Evolutionary conservation across 1,139 yeast species (phyloP).

Genomic region (Geotrichum fermentans): DNA sequence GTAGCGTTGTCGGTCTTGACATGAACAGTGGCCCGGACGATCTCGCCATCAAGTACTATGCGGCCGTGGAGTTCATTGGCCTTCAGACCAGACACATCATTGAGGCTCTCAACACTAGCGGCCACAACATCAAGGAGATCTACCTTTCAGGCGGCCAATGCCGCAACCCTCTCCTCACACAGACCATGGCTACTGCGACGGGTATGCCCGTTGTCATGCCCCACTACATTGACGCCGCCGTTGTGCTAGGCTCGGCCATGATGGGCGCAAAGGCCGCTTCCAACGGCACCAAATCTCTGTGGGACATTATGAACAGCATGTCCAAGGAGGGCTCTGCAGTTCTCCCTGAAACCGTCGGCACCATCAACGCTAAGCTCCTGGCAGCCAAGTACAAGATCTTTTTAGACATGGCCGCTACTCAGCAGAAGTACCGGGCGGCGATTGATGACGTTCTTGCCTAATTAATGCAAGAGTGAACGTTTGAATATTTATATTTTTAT

Average conservation of each 20-base stretch:
- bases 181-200: slow-evolving; percentile 87
- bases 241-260: slow-evolving; percentile 90
- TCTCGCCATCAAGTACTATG: slow-evolving; percentile 78
- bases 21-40: slow-evolving; percentile 85
- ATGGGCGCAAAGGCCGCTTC: slow-evolving; percentile 88
- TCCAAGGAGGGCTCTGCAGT: slow-evolving; percentile 82
- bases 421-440: slow-evolving; percentile 64
- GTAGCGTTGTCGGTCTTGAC: slow-evolving; percentile 86
- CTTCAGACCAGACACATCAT: slow-evolving; percentile 95
- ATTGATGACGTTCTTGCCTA: slow-evolving; percentile 47
- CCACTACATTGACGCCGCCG: slow-evolving; percentile 92
- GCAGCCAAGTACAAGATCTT: slow-evolving; percentile 76
- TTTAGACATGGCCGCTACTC: slow-evolving; percentile 80
- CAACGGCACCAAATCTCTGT: slow-evolving; percentile 43
- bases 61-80: slow-evolving; percentile 95
- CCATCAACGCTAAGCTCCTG: slow-evolving; percentile 66
- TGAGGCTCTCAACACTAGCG: slow-evolving; percentile 73
- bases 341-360: slow-evolving; percentile 52
- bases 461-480: no score
- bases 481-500: no score
- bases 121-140: slow-evolving; percentile 69
- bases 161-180: slow-evolving; percentile 80
- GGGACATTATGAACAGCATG: slow-evolving; percentile 81
- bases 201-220: slow-evolving; percentile 92
- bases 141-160: slow-evolving; percentile 97